Evolutionary conservation across 345 rosid genomes (phyloP).

Genomic region (Dipteronia sinensis): DNA sequence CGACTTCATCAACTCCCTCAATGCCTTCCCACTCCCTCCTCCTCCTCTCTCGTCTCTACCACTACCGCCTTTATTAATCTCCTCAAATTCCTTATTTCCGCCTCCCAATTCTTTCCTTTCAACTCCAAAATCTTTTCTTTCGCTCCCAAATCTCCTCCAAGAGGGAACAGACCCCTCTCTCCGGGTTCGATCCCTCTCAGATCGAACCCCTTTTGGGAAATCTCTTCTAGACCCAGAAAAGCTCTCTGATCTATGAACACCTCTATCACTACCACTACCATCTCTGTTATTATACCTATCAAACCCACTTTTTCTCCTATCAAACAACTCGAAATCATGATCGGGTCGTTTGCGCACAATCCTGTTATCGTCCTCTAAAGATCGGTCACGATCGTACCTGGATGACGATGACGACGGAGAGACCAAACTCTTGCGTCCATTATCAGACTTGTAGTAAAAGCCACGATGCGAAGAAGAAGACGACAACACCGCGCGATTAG

Average conservation of each 20-base stretch:
- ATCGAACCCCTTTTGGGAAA: slow-evolving; percentile 81
- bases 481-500: slow-evolving; percentile 41
- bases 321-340: slow-evolving; percentile 62
- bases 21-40: slow-evolving; percentile 40
- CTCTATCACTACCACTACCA: slow-evolving; percentile 34
- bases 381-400: slow-evolving; percentile 68
- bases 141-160: slow-evolving; percentile 74
- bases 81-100: slow-evolving; percentile 29
- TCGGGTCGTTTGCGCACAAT: slow-evolving; percentile 64
- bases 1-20: slow-evolving; percentile 50
- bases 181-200: slow-evolving; percentile 78
- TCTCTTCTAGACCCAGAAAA: slow-evolving; percentile 69
- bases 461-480: slow-evolving; percentile 62
- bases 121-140: slow-evolving; percentile 30
- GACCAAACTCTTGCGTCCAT: slow-evolving; percentile 51
- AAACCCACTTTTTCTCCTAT: slow-evolving; percentile 61
- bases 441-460: slow-evolving; percentile 54
- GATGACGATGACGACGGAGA: slow-evolving; percentile 48
- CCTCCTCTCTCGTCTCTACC: slow-evolving; percentile 36
- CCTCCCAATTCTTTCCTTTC: slow-evolving; percentile 20
- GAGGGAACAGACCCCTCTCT: slow-evolving; percentile 75
- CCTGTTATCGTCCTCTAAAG: slow-evolving; percentile 48
- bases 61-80: slow-evolving; percentile 11
- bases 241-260: slow-evolving; percentile 72
- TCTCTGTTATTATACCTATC: slow-evolving; percentile 57